Evolutionary conservation across 441 rosid species (phyloP), one percentile per base, ranked within the genome.

Genomic region (Oxalis stricta): DNA sequence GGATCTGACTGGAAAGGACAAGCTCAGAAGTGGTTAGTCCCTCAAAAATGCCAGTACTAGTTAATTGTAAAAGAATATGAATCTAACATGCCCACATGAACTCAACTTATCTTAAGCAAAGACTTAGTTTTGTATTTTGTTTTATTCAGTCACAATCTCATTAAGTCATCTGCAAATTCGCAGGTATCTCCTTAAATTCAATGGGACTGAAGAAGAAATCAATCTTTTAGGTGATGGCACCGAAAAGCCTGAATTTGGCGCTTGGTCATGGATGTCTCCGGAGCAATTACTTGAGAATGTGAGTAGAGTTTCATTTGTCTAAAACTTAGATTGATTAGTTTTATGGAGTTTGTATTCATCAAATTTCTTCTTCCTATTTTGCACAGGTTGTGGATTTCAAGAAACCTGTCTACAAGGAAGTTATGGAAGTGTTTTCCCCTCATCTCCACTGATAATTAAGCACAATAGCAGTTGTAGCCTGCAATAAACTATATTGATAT

Each of bases 1-100:
- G 95, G 92, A 41, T 58, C 84, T 8, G 85, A 85, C 53, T 89
- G 91, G 93, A 82, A 82, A 60, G 97, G 97, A 32, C 95, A 89
- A 68, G 92, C 94, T 6, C 95, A 89, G 59, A 89, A 80, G 62
- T 89, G 97, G 97, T 79, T 19, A 46, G 88, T 50, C n/a, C n/a
- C n/a, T n/a, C n/a, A n/a, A n/a, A n/a, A n/a, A n/a, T n/a, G n/a
- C n/a, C n/a, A n/a, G n/a, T n/a, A n/a, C n/a, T n/a, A n/a, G n/a
- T n/a, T n/a, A n/a, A n/a, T n/a, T n/a, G n/a, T n/a, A n/a, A n/a
- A n/a, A n/a, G n/a, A n/a, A n/a, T n/a, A n/a, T n/a, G n/a, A n/a
- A n/a, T n/a, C n/a, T n/a, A n/a, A n/a, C n/a, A n/a, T n/a, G n/a
- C n/a, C n/a, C n/a, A n/a, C n/a, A n/a, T n/a, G n/a, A n/a, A n/a